A percentile compares a stretch with the other conserved stretches of the same genome.
These are phyloP conservation scores for Lolium rigidum DNA, from an alignment of 176 grass and related monocot species.

Conservation along the genomic window DNA sequence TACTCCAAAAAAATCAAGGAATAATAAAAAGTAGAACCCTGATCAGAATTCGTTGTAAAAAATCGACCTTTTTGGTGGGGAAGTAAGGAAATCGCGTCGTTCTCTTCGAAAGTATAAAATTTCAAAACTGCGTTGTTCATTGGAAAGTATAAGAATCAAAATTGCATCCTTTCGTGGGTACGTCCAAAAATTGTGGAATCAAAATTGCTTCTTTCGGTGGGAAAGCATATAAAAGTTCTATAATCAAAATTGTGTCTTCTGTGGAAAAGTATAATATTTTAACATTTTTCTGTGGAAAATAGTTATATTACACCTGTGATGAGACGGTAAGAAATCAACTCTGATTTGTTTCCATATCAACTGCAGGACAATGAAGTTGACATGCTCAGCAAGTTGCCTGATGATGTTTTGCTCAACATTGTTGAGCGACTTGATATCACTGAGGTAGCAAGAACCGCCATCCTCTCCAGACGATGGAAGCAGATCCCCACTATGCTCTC, in stretches of 20 bases:
- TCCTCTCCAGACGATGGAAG: too few relatives aligned
- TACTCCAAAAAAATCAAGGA: background rate
- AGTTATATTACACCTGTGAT: too few relatives aligned
- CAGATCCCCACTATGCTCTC: too few relatives aligned
- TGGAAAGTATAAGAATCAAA: background rate
- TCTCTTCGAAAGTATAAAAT: background rate
- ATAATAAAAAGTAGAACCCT: background rate
- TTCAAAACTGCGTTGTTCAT: background rate
- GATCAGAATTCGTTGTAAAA: background rate
- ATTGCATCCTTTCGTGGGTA: background rate
- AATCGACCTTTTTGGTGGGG: background rate
- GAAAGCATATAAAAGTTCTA: background rate
- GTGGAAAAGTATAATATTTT: too few relatives aligned
- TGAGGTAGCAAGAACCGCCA: too few relatives aligned
- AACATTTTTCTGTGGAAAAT: too few relatives aligned
- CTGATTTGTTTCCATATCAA: too few relatives aligned
- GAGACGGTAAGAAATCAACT: too few relatives aligned
- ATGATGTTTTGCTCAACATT: too few relatives aligned
- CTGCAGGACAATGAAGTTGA: too few relatives aligned
- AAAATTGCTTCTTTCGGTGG: background rate
- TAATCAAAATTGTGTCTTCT: background rate
- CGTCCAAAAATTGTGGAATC: background rate
- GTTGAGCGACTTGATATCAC: too few relatives aligned
- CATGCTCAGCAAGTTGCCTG: too few relatives aligned
- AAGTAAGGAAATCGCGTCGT: background rate